A percentile compares a stretch with the other conserved stretches of the same genome.
Evolutionary conservation across 2,329 filamentous ascomycete species (phyloP).

Genomic region (Trichophyton equinum): DNA sequence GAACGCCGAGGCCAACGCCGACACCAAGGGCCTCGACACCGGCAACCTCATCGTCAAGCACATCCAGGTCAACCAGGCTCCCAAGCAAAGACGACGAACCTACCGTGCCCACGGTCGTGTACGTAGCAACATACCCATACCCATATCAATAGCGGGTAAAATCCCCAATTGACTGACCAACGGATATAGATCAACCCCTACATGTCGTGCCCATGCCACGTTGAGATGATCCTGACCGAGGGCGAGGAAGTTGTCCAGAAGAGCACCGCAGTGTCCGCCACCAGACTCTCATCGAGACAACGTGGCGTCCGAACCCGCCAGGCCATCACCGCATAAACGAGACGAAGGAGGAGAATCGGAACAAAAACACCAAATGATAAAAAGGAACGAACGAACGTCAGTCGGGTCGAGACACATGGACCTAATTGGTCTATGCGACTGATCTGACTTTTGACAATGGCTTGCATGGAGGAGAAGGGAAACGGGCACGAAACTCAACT

Average conservation of each 20-base stretch:
- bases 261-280: slow-evolving; percentile 55
- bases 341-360: background rate
- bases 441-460: background rate
- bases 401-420: background rate
- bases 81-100: slow-evolving; percentile 97
- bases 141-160: background rate
- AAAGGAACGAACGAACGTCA: background rate
- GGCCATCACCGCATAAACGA: slow-evolving; percentile 45
- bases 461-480: background rate
- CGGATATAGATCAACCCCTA: slow-evolving; percentile 90
- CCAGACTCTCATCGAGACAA: slow-evolving; percentile 82
- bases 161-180: background rate
- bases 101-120: slow-evolving; percentile 99
- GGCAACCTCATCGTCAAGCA: slow-evolving; percentile 97
- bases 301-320: slow-evolving; percentile 56
- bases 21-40: slow-evolving; percentile 94
- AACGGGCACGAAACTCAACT: background rate
- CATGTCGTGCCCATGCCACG: slow-evolving; percentile 99
- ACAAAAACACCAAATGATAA: background rate
- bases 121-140: slow-evolving; percentile 40
- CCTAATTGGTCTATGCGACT: background rate
- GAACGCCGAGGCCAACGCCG: slow-evolving; percentile 94
- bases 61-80: slow-evolving; percentile 99
- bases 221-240: slow-evolving; percentile 99
- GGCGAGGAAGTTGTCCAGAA: slow-evolving; percentile 92